These are phyloP conservation scores for Pichia nanzhaoensis DNA, from an alignment of 805 yeast genomes.

Conservation along the genomic window DNA sequence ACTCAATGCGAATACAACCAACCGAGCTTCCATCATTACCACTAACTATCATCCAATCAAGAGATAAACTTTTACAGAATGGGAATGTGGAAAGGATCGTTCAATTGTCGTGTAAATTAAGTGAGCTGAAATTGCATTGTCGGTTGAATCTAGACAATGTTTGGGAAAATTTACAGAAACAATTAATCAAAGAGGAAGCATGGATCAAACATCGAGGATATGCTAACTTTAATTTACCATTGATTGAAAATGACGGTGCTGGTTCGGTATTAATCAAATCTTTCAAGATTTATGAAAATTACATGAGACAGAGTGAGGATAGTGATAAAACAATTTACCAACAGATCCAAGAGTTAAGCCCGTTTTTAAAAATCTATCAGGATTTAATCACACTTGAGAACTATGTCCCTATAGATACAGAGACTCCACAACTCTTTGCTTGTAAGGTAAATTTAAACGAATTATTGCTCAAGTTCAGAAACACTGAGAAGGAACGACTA, in stretches of 20 bases:
- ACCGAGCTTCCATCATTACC: constrained; percentile 35
- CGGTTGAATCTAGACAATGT: constrained; percentile 39
- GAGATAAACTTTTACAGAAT: constrained; percentile 42
- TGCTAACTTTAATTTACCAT: constrained; percentile 44
- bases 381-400: constrained; percentile 25
- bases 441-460: constrained; percentile 33
- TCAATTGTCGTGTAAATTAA: constrained; percentile 40
- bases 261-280: constrained; percentile 30
- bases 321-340: constrained; percentile 53
- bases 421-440: constrained; percentile 8
- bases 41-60: constrained; percentile 45
- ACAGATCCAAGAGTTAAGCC: constrained; percentile 43
- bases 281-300: constrained; percentile 39
- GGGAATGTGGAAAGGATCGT: constrained; percentile 47
- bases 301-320: constrained; percentile 47
- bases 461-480: constrained; percentile 24
- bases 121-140: constrained; percentile 35
- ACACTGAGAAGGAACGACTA: constrained; percentile 33
- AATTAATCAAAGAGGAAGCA: constrained; percentile 48
- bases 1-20: constrained; percentile 33
- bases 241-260: constrained; percentile 40
- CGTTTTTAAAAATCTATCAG: constrained; percentile 36
- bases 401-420: constrained; percentile 31
- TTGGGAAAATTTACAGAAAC: constrained; percentile 40
- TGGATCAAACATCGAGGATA: constrained; percentile 48